These are phyloP conservation scores for Microglena sp. DNA, from an alignment of 139 green algal species.

Conservation along the genomic window DNA sequence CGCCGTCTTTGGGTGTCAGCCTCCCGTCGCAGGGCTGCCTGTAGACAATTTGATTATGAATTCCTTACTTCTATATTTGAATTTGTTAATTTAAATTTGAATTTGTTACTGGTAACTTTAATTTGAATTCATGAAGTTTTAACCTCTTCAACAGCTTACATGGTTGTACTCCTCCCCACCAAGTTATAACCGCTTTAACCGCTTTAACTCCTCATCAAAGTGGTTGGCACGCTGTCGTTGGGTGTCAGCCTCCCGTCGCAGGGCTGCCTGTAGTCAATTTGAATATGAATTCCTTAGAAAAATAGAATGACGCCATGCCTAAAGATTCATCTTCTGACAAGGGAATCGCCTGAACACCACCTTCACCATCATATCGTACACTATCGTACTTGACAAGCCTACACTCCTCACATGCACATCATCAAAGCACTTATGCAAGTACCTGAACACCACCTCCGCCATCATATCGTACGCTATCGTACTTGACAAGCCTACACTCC, in stretches of 20 bases:
- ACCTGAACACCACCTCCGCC: too few relatives aligned
- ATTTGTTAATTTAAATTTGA: neutral
- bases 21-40: slow-evolving; percentile 42
- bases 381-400: too few relatives aligned
- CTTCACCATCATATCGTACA: too few relatives aligned
- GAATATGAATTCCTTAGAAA: too few relatives aligned
- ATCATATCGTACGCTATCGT: too few relatives aligned
- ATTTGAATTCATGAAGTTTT: neutral
- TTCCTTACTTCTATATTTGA: neutral
- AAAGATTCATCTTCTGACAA: too few relatives aligned
- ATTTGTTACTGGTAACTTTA: neutral
- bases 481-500: too few relatives aligned
- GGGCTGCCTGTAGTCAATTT: slow-evolving; percentile 22
- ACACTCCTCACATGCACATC: too few relatives aligned
- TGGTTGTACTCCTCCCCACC: too few relatives aligned
- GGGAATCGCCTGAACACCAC: too few relatives aligned
- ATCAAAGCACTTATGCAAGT: too few relatives aligned
- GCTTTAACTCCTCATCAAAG: slow-evolving; percentile 31
- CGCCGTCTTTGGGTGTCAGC: slow-evolving; percentile 30
- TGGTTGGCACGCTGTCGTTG: slow-evolving; percentile 38
- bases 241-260: slow-evolving; percentile 31
- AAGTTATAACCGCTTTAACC: slow-evolving; percentile 16
- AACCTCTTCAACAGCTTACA: slow-evolving; percentile 1
- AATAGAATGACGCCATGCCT: too few relatives aligned
- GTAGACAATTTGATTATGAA: neutral